phyloP scores from a whole-genome alignment of 2,329 filamentous ascomycete genomes.

The Colletotrichum godetiae region DNA sequence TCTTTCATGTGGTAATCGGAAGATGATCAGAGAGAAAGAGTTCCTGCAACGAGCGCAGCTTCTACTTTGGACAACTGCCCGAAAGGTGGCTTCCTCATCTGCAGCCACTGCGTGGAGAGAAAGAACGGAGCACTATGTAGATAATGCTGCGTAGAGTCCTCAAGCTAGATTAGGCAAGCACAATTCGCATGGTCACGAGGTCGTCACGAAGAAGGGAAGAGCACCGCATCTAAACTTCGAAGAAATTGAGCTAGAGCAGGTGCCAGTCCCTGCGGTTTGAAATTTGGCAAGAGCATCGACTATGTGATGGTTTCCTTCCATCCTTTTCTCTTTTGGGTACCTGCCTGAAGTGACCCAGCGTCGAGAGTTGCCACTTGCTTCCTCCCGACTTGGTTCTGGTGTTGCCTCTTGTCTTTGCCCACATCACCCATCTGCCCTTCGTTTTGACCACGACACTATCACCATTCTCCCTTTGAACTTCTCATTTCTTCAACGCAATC shows the following conservation, averaged over 20 bases:
- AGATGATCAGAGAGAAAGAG: not conserved
- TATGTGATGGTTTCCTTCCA: too few relatives aligned
- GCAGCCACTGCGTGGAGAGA: not conserved
- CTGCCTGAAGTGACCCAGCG: not conserved
- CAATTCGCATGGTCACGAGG: not conserved
- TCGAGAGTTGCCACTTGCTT: not conserved
- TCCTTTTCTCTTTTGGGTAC: not conserved
- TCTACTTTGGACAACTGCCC: not conserved
- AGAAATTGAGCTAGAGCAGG: not conserved
- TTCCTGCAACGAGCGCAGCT: not conserved
- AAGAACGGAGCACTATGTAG: not conserved
- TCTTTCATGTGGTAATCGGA: not conserved
- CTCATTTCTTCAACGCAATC: not conserved
- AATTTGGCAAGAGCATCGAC: not conserved
- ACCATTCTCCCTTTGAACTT: not conserved
- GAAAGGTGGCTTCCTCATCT: not conserved
- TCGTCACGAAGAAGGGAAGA: not conserved
- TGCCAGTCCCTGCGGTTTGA: fast-evolving
- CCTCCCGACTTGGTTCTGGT: not conserved
- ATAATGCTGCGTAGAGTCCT: too few relatives aligned
- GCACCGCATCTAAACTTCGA: not conserved
- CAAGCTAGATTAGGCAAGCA: too few relatives aligned
- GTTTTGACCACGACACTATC: not conserved
- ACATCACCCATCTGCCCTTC: not conserved
- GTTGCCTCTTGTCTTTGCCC: not conserved